These are phyloP conservation scores for Schizophyllum amplum DNA, from an alignment of 1,284 basidiomycete genomes.

Conservation along the genomic window DNA sequence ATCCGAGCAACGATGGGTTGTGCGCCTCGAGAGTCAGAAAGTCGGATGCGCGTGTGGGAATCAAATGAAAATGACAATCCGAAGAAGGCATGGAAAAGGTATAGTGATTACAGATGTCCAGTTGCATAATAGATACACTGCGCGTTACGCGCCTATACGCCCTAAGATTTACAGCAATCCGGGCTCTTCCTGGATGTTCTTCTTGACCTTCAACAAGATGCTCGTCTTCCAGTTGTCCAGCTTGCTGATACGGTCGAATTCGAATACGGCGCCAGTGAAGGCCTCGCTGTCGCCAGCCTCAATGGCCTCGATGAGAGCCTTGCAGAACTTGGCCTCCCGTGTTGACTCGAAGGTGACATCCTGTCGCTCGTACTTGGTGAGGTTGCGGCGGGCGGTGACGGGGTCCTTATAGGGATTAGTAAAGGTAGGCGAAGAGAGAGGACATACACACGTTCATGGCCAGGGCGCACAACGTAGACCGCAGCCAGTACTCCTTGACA, in stretches of 20 bases:
- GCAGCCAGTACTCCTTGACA: constrained; percentile 97
- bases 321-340: constrained; percentile 84
- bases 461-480: constrained; percentile 82
- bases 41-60: no score
- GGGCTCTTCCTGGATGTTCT: constrained; percentile 54
- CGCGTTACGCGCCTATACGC: not conserved
- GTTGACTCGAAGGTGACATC: constrained; percentile 82
- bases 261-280: constrained; percentile 74
- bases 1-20: no score
- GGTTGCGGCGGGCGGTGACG: constrained; percentile 75
- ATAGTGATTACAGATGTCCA: not conserved
- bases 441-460: constrained; percentile 53
- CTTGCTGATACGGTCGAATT: constrained; percentile 85
- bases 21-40: no score
- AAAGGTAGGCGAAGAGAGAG: not conserved
- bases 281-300: constrained; percentile 73
- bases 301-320: constrained; percentile 69
- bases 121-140: not conserved
- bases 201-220: constrained; percentile 85
- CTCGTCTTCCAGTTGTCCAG: constrained; percentile 94
- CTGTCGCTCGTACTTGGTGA: constrained; percentile 65
- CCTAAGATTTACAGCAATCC: constrained; percentile 33
- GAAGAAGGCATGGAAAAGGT: not conserved
- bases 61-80: no score
- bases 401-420: constrained; percentile 52